phyloP scores from a whole-genome alignment of 139 green algal genomes.

The Chlamydomonas schloesseri region DNA sequence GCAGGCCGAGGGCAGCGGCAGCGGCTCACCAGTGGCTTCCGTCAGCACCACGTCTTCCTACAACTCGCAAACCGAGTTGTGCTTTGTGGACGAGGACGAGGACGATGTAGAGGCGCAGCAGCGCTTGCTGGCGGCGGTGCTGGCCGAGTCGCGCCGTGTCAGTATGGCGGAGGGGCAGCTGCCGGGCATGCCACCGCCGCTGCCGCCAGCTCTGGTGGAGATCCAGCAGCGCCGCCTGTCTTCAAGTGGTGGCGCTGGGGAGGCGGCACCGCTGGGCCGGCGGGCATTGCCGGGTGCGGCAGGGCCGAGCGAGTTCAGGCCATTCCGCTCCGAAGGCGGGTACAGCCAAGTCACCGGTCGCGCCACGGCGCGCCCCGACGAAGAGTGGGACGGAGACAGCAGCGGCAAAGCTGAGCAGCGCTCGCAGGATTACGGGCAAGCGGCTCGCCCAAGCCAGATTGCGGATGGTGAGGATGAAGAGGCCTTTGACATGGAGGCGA shows the following conservation, averaged over 20 bases:
- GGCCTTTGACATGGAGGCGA: too few relatives aligned
- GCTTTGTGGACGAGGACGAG: neutral
- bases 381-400: too few relatives aligned
- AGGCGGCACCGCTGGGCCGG: neutral
- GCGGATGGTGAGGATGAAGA: too few relatives aligned
- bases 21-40: neutral
- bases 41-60: slow-evolving; percentile 33
- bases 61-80: slow-evolving; percentile 26
- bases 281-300: too few relatives aligned
- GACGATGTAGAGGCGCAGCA: neutral
- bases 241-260: too few relatives aligned
- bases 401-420: too few relatives aligned
- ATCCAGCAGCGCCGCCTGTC: neutral
- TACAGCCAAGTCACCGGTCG: too few relatives aligned
- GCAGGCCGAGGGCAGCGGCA: neutral
- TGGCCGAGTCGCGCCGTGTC: neutral
- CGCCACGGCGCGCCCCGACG: too few relatives aligned
- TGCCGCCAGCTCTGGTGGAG: neutral
- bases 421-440: too few relatives aligned
- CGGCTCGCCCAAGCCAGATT: too few relatives aligned
- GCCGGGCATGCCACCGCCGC: neutral
- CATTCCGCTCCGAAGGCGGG: too few relatives aligned
- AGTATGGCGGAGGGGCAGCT: neutral
- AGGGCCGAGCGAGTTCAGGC: too few relatives aligned
- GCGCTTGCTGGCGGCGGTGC: slow-evolving; percentile 6